Evolutionary conservation across 257 asterid species (phyloP).

Genomic region (Cordia subcordata): DNA sequence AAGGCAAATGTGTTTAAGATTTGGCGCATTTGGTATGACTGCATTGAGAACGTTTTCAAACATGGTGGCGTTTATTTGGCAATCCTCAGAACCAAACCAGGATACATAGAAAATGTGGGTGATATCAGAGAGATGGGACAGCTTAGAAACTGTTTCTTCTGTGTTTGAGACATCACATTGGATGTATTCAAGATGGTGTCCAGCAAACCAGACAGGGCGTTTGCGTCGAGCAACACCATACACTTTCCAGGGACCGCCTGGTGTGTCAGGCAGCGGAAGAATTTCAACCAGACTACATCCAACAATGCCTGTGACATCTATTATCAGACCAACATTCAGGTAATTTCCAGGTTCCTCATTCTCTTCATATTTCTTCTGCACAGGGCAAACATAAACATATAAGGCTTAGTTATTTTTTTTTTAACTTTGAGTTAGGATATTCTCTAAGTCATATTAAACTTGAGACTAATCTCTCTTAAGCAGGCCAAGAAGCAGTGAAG

Average conservation of each 20-base stretch:
- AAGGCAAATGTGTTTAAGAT: constrained; percentile 24
- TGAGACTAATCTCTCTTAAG: too few relatives aligned
- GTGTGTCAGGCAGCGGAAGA: constrained; percentile 28
- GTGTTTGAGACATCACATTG: constrained; percentile 25
- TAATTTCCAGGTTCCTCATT: constrained; percentile 11
- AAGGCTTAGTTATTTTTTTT: too few relatives aligned
- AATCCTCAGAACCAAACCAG: constrained; percentile 29
- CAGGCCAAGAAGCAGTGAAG: not conserved
- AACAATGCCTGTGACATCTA: constrained; percentile 34
- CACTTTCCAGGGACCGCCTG: constrained; percentile 37
- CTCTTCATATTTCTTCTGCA: constrained; percentile 8
- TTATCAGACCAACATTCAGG: constrained; percentile 27
- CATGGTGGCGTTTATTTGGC: constrained; percentile 24
- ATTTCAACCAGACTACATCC: constrained; percentile 33
- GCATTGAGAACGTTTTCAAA: constrained; percentile 18
- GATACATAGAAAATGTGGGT: constrained; percentile 30
- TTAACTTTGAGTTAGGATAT: too few relatives aligned
- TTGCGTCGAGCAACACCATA: constrained; percentile 35
- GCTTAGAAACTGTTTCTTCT: constrained; percentile 19
- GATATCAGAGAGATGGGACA: constrained; percentile 20
- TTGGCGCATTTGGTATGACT: constrained; percentile 25
- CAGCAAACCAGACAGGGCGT: constrained; percentile 22
- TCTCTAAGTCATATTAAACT: too few relatives aligned
- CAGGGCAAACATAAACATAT: not conserved
- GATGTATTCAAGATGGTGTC: constrained; percentile 19